Evolutionary conservation across 2,329 filamentous ascomycete genomes (phyloP), one percentile per base, ranked within the genome.

Genomic region (Dothiorella sarmentorum): DNA sequence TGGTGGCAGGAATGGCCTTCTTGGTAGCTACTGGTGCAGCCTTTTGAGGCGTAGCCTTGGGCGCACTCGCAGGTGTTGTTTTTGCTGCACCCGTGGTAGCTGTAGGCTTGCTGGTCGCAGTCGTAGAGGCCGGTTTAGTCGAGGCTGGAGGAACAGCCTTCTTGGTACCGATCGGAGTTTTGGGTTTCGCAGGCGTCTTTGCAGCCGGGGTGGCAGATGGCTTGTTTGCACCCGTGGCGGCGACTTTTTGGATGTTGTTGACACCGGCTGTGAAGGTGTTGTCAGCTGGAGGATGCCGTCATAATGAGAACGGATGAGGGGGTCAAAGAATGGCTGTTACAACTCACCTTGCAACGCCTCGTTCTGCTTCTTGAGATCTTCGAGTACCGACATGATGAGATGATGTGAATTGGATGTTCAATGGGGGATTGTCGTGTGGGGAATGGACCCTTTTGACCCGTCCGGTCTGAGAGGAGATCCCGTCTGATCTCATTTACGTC

Each of bases 331-430:
- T n/a, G n/a, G n/a, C n/a, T n/a, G n/a, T n/a, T 22, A 17, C 22
- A 42, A 62, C 71, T 59, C 65, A 76, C 75, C 68, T 67, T 76
- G 69, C 33, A 76, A 68, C 18, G 69, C 71, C 60, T 68, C 69
- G 58, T 74, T 74, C 63, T 76, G 74, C 64, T 75, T 68, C 66
- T 76, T 76, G 47, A 76, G 63, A 10, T 74, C 66, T 29, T 73
- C 69, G 22, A 75, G 56, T 9, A 60, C 40, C 20, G 63, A 61
- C 62, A 64, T 64, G 45, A 24, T 60, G 20, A 31, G 15, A 15
- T 9, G 15, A 17, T 29, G 2, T 18, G 24, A 3, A 26, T 9
- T 3, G 2, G n/a, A 7, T 27, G 6, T 13, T 27, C 9, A 13
- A 38, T 43, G 3, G n/a, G 24, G 26, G 2, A 6, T 29, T 6